Base-by-base conservation (phyloP, 2,329 filamentous ascomycete genomes). In the Dactylellina leptospora region DNA sequence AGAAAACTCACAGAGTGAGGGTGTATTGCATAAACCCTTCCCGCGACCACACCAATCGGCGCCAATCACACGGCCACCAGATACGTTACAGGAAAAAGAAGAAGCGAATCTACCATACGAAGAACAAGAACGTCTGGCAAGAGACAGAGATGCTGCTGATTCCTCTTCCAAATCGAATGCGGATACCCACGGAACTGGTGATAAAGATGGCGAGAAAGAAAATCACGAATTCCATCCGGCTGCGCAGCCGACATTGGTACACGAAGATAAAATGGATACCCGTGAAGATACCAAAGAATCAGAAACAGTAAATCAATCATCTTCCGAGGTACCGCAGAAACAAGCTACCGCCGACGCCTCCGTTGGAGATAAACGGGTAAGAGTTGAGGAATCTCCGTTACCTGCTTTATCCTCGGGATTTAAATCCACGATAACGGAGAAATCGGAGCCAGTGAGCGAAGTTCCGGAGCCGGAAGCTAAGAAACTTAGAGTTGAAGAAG, bases 401-500 rank as follows among this genome's bases (percentile, higher is more conserved):
- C 27, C 40, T 36, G 16, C 48, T 9, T n/a, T 16, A 20, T 22
- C 38, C 3, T 3, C 25, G n/a, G 13, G 5, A 4, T 18, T 27
- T 16, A 22, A 30, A 3, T 30, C 51, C 22, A 5, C n/a, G 3
- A 18, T 18, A 4, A 22, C 36, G 23, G 45, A 53, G 23, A 50
- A 60, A 18, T 22, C 25, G 8, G 30, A 58, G 9, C 18, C 6
- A 2, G 30, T 25, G 8, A 42, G 58, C 20, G 55, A 56, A 18
- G 42, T 25, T n/a, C 55, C 64, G 13, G 58, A 71, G 18, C 66
- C 66, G 3, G 66, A 71, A 36, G 11, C 51, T 6, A 71, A 71
- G 44, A 71, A 71, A 20, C 33, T 51, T 4, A 71, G 44, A n/a
- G 59, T 71, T n/a, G 58, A 68, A 27, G 54, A 58, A 40, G 38